A percentile compares a stretch with the other conserved stretches of the same genome.
phyloP scores from a whole-genome alignment of 768 basidiomycete genomes.

The Peribolospora kevripleyi region DNA sequence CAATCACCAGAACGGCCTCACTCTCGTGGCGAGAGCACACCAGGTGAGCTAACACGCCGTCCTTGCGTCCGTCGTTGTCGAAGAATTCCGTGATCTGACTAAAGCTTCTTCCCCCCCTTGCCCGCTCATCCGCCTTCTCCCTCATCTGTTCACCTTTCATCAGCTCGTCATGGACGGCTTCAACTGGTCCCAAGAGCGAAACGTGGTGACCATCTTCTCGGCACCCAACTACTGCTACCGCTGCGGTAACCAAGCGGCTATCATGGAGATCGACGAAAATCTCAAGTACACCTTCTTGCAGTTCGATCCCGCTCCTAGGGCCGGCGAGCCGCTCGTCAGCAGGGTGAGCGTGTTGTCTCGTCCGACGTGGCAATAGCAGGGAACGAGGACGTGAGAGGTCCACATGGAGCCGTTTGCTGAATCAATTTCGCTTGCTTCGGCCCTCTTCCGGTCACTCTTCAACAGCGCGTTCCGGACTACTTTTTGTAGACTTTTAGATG shows the following conservation, averaged over 20 bases:
- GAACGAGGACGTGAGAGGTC: too few relatives aligned
- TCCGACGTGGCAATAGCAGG: too few relatives aligned
- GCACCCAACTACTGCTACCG: slow-evolving; percentile 99
- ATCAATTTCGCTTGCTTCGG: not conserved
- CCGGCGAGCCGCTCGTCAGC: slow-evolving; percentile 80
- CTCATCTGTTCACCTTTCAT: slow-evolving; percentile 22
- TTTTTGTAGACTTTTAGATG: too few relatives aligned
- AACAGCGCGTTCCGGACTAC: too few relatives aligned
- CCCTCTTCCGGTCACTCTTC: too few relatives aligned
- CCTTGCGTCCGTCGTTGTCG: too few relatives aligned
- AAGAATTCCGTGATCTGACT: too few relatives aligned
- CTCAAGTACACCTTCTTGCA: slow-evolving; percentile 41
- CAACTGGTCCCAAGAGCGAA: slow-evolving; percentile 97
- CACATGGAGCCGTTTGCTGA: too few relatives aligned
- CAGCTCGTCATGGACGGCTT: slow-evolving; percentile 90
- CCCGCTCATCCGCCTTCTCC: too few relatives aligned
- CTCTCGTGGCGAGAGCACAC: slow-evolving; percentile 39
- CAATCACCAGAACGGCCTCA: slow-evolving; percentile 96
- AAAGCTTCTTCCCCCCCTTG: too few relatives aligned
- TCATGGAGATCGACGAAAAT: slow-evolving; percentile 83
- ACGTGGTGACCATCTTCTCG: slow-evolving; percentile 97
- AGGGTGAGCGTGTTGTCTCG: too few relatives aligned
- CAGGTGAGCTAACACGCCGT: not conserved
- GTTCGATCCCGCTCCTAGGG: slow-evolving; percentile 97
- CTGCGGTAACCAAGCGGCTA: slow-evolving; percentile 97